Conservation (phyloP, 768 basidiomycete species). For the Imleria badia region DNA sequence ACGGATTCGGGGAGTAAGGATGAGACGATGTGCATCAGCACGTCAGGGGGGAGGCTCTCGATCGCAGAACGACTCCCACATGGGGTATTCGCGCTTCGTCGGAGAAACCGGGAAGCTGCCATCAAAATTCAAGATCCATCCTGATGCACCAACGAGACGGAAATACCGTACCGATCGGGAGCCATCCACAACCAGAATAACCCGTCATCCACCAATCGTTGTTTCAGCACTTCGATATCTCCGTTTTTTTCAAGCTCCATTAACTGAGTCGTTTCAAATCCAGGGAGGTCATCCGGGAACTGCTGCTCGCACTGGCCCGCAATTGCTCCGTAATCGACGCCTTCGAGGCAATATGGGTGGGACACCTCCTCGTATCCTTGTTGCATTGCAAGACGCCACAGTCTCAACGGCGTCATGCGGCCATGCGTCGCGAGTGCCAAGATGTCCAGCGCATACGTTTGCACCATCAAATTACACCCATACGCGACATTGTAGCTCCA, state of each 20-base stretch:
- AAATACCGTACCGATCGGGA: not conserved
- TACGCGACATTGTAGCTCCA: not conserved
- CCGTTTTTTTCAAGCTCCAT: not conserved
- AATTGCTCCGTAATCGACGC: not conserved
- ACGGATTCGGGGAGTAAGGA: not conserved
- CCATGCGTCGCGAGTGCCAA: not conserved
- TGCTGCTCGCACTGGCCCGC: not conserved
- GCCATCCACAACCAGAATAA: not conserved
- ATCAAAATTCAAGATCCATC: too few species aligned
- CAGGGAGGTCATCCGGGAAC: not conserved
- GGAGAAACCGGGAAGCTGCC: not conserved
- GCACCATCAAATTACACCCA: not conserved
- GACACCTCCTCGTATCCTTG: not conserved
- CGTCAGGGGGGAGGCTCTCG: not conserved
- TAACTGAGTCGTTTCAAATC: not conserved
- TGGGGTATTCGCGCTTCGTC: not conserved
- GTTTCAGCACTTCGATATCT: not conserved
- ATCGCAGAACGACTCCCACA: not conserved
- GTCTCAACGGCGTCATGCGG: not conserved
- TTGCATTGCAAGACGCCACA: not conserved
- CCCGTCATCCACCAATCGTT: not conserved
- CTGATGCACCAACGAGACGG: not conserved
- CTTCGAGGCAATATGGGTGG: not conserved
- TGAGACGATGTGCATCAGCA: not conserved
- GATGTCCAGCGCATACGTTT: not conserved